Conservation (phyloP, 768 basidiomycete genomes). For the Tylopilus balloui region DNA sequence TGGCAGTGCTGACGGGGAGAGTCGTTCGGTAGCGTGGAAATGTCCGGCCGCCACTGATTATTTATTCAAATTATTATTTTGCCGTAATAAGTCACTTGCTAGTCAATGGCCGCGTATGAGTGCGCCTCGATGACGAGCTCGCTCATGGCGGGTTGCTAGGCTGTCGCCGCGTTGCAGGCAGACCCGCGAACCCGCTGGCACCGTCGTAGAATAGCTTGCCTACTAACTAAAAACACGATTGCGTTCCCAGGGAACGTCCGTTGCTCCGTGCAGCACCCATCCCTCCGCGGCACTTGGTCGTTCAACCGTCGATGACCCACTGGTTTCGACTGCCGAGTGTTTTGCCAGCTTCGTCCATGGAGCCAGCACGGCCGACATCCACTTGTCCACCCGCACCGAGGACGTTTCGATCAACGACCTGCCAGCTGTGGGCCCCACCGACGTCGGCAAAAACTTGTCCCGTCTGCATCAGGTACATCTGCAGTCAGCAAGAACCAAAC, state of each 20-base stretch:
- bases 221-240: no score
- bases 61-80: constrained; percentile 11
- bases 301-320: background rate
- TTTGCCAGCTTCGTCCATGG: background rate
- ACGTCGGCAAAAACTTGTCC: background rate
- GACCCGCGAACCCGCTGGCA: no score
- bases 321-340: background rate
- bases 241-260: no score
- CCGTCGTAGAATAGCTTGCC: no score
- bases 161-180: no score
- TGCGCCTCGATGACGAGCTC: no score
- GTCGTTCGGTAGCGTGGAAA: constrained; percentile 32
- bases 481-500: no score
- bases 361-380: no score
- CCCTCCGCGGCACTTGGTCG: background rate
- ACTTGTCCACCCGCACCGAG: background rate
- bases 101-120: no score
- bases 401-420: background rate
- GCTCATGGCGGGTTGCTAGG: no score
- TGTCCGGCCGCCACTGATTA: constrained; percentile 12
- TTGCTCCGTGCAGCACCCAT: no score
- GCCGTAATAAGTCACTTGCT: no score
- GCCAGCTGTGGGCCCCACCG: background rate
- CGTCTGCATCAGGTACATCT: background rate
- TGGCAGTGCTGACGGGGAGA: constrained; percentile 17